These are phyloP conservation scores for Leishmania tropica DNA, from an alignment of 208 protist species.

Conservation along the genomic window DNA sequence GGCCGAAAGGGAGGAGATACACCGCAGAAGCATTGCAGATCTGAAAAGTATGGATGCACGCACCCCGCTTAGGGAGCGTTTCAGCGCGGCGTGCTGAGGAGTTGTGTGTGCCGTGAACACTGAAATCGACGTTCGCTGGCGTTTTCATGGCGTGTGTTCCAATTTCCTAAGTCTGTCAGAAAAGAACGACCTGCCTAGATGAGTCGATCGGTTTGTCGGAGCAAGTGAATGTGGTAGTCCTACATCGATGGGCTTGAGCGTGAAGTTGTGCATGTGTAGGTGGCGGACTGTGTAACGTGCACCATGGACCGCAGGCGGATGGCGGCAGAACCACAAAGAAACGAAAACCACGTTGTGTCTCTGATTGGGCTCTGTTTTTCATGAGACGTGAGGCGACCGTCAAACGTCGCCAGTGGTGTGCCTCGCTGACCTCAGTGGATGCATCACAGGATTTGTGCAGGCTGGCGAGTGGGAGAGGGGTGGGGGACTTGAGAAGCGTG, in stretches of 20 bases:
- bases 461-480: background rate
- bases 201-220: background rate
- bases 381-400: background rate
- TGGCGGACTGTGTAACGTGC: background rate
- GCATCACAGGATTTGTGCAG: background rate
- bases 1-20: background rate
- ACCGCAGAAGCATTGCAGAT: background rate
- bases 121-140: background rate
- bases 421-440: background rate
- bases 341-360: background rate
- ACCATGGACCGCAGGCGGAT: background rate
- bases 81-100: background rate
- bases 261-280: background rate
- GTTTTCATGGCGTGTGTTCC: background rate
- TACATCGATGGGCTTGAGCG: background rate
- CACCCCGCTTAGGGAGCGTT: background rate
- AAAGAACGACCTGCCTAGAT: background rate
- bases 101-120: background rate
- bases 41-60: background rate
- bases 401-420: background rate
- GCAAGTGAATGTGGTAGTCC: background rate
- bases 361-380: conserved; percentile 9
- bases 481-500: background rate
- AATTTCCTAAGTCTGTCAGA: background rate
- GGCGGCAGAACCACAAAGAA: background rate